Base-by-base conservation (phyloP, 257 asterid genomes). In the Penstemon newberryi region DNA sequence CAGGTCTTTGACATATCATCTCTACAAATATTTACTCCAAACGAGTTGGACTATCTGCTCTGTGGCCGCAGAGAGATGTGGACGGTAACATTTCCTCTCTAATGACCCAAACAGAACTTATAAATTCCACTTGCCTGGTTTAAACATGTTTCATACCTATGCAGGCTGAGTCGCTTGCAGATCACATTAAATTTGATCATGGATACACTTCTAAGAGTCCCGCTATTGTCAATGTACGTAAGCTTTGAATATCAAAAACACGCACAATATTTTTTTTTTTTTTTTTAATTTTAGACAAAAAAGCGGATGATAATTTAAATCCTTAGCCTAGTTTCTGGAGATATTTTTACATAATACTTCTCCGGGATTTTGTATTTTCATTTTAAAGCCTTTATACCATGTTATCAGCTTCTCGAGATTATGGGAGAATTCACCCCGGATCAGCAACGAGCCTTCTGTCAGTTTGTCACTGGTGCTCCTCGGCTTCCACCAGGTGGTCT, bases 391-490 rank as follows among this genome's bases (percentile, higher is more conserved):
- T 65, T 53, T 2, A 36, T 69, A 4, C 64, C 47, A 10, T 74
- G 59, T 65, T 33, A 74, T 19, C 79, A 95, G 99, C 89, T 95
- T 70, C 87, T 95, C 15, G 99, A 95, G 86, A 91, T 95, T 55
- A 91, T 95, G 98, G 95, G 98, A 10, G 97, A 85, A 70, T 91
- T 95, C 83, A 86, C 82, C 70, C 94, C 94, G 5, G 97, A 95
- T 78, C 98, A 84, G 80, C 99, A 95, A 77, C 87, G 91, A 45
- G 86, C 97, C 18, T 95, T 95, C 85, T 89, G 96, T 81, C 99
- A 95, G 80, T 95, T 95, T 78, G 98, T 95, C 67, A 95, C 99
- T 13, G 99, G 99, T 74, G 99, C 99, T 56, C 98, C 99, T 58
- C 82, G 95, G 65, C 99, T 95, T 78, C 99, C 99, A 51, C 92